These are phyloP conservation scores for Rubia yunnanensis DNA, from an alignment of 257 asterid species.

Conservation along the genomic window DNA sequence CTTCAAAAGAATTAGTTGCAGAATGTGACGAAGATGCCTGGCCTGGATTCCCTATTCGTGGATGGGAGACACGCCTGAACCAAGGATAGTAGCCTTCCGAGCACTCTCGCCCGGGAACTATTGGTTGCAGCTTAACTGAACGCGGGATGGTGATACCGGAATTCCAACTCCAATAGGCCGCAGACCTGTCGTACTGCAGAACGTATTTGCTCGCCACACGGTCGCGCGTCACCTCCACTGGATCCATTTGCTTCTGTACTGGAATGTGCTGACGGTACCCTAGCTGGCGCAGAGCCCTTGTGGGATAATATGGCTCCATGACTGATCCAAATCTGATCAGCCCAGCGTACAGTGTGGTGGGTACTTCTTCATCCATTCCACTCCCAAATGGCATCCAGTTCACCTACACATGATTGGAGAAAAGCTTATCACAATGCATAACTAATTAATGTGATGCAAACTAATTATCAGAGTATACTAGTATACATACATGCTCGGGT, in stretches of 20 bases:
- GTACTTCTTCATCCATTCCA: background rate
- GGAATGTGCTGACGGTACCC: background rate
- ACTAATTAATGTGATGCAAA: background rate
- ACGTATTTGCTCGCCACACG: background rate
- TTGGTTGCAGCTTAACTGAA: background rate
- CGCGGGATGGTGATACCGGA: background rate
- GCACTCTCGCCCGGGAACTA: background rate
- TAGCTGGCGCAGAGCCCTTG: background rate
- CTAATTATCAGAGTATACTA: too few species aligned
- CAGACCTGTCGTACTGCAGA: background rate
- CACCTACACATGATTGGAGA: background rate
- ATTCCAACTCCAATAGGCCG: background rate
- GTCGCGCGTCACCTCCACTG: background rate
- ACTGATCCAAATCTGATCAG: background rate
- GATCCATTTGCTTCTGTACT: background rate
- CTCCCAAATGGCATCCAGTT: background rate
- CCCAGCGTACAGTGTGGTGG: background rate
- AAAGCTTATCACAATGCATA: too few species aligned
- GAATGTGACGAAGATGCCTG: background rate
- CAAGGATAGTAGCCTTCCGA: background rate
- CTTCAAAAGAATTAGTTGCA: background rate
- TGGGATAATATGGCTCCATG: background rate
- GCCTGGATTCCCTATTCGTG: background rate
- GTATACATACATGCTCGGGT: background rate
- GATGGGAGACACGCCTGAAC: background rate